Base-by-base conservation (phyloP, 2,329 filamentous ascomycete genomes). In the Botrytis porri region DNA sequence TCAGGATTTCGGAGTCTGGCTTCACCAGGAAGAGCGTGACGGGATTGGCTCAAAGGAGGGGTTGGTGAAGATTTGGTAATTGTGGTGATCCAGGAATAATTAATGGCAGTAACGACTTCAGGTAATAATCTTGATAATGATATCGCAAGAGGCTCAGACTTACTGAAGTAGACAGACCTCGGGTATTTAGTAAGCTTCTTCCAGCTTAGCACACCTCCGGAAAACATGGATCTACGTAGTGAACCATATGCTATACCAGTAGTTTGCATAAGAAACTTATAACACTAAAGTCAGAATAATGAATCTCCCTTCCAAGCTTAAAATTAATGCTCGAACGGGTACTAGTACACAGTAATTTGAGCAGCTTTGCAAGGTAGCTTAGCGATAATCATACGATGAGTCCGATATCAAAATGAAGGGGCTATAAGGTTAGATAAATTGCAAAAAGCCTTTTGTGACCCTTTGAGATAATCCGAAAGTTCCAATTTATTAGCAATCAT, bases 321-420 rank as follows among this genome's bases (percentile, higher is more conserved):
- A 54, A n/a, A 54, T 54, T 54, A 39, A 16, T 35, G 37, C 43
- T 66, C 32, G 12, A 22, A 22, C n/a, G 20, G 45, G 29, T 65
- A 48, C 35, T 51, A 37, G 29, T 8, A 14, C 18, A 9, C 8
- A 37, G 43, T 32, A n/a, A n/a, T 32, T n/a, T n/a, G 16, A 37
- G 7, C 20, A n/a, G 32, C 25, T 51, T 25, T n/a, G 32, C 9
- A 60, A 61, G 59, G 32, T 41, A 62, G 60, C 60, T n/a, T 41
- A 62, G 60, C 35, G 14, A 10, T n/a, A 2, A 66, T 51, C 32
- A 66, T 32, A 32, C 63, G 43, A 66, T 20, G 20, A 37, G 8
- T n/a, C 25, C 25, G 14, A 54, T 10, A 29, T 10, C 45, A 29
- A 66, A 54, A 66, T 66, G 64, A 66, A 66, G 64, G 64, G 64